A percentile compares a stretch with the other conserved stretches of the same genome.
Conservation (phyloP, 345 rosid species). For the Orychophragmus violaceus region DNA sequence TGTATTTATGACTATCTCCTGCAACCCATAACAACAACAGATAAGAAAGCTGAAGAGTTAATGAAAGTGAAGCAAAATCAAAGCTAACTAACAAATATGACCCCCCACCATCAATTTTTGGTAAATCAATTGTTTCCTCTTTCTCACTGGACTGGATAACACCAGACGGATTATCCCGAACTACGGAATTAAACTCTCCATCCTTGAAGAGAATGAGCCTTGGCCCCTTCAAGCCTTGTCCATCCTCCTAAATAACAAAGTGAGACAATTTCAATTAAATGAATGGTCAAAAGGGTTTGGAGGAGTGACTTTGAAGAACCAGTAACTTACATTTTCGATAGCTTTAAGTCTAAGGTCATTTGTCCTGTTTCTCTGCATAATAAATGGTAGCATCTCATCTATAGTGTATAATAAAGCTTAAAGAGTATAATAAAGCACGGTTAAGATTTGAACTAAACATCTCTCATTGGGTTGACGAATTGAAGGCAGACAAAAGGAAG, state of each 20-base stretch:
- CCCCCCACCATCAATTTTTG: slow-evolving; percentile 34
- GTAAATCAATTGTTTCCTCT: slow-evolving; percentile 22
- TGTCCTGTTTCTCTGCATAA: slow-evolving; percentile 54
- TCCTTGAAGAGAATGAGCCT: slow-evolving; percentile 54
- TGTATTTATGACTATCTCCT: slow-evolving; percentile 40
- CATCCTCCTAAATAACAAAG: slow-evolving; percentile 54
- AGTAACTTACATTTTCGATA: slow-evolving; percentile 48
- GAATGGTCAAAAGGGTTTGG: not conserved
- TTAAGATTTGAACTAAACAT: slow-evolving; percentile 12
- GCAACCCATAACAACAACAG: slow-evolving; percentile 22
- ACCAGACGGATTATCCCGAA: too few species aligned
- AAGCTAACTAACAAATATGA: slow-evolving; percentile 5
- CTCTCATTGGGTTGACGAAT: too few species aligned
- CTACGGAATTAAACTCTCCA: slow-evolving; percentile 40
- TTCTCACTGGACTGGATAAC: too few species aligned
- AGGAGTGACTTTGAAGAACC: not conserved
- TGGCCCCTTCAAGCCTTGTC: slow-evolving; percentile 60
- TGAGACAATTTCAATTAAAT: not conserved
- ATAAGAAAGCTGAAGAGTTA: slow-evolving; percentile 19
- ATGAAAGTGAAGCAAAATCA: slow-evolving; percentile 1
- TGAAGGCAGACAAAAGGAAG: too few species aligned
- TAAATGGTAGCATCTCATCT: slow-evolving; percentile 18
- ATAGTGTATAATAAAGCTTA: slow-evolving; percentile 1
- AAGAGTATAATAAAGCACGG: not conserved
- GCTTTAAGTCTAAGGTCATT: slow-evolving; percentile 47